Evolutionary conservation across 192 early-diverging fungal genomes (phyloP), one percentile per base, ranked within the genome.

Genomic region (Coemansia sp.): DNA sequence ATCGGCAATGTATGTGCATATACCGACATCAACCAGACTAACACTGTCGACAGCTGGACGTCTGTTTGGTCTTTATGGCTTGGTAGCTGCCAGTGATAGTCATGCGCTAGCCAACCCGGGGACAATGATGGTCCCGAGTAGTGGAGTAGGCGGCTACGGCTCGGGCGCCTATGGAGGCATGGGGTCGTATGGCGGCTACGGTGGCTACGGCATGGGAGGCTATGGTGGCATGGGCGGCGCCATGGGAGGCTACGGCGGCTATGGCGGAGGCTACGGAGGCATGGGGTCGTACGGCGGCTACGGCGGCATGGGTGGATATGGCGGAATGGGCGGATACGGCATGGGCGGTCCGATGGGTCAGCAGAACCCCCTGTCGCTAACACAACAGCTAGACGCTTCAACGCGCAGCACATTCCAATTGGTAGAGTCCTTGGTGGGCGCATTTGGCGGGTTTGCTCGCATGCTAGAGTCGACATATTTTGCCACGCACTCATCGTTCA

Each of bases 401-500:
- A 95, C 97, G 1, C 91, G 91, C 27, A 88, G 95, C 22, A 93
- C 96, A 3, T 99, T 99, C 72, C 89, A 95, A 74, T 82, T 94
- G 29, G 91, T 99, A 29, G 95, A 98, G 65, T 90, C 90, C 7
- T 84, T 99, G 40, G 96, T 99, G 12, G 93, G 94, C 39, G 93
- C 95, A 0, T 99, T 99, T 88, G 95, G 92, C 36, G 96, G 96
- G 14, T 97, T 99, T 84, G 89, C 95, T 9, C 94, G 94, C 56
- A 98, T 99, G 97, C 89, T 99, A 35, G 97, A 98, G 62, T 95
- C 94, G 1, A 99, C 97, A 6, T 98, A 95, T 73, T 92, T 95
- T 85, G 95, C 97, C 19, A 99, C 97, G 0, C 93, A 96, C 72
- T 93, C 92, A 10, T 91, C 86, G 9, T 93, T 94, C 60, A 92